Evolutionary conservation across 345 rosid genomes (phyloP).

Genomic region (Populus ilicifolia): DNA sequence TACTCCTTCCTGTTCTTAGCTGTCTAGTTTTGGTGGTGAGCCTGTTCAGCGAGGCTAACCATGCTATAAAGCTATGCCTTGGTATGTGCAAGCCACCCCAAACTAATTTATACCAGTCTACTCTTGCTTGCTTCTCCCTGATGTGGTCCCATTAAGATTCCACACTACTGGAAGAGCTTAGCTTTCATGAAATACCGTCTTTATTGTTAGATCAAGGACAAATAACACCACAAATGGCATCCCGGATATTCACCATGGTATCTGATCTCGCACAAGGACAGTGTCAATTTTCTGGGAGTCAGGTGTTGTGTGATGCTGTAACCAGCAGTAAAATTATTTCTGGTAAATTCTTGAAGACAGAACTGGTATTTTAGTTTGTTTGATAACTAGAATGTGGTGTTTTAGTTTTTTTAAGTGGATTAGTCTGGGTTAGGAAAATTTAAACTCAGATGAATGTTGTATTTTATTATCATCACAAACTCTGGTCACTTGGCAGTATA

Average conservation of each 20-base stretch:
- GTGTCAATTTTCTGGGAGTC: neutral
- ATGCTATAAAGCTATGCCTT: neutral
- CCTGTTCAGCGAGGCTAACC: neutral
- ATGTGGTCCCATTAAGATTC: neutral
- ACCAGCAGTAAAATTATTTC: neutral
- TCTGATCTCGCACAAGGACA: neutral
- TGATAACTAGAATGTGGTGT: neutral
- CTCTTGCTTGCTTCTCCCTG: neutral
- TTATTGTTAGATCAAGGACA: neutral
- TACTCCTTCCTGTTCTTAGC: neutral
- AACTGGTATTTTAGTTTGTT: neutral
- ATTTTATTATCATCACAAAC: neutral
- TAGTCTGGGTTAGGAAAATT: neutral
- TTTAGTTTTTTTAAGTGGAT: neutral
- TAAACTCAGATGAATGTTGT: neutral
- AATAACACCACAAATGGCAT: neutral
- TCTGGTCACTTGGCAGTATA: neutral
- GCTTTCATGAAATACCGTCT: neutral
- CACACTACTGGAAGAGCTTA: neutral
- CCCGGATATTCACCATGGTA: neutral
- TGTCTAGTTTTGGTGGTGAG: neutral
- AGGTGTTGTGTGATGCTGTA: neutral
- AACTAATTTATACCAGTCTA: neutral
- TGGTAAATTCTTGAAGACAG: neutral
- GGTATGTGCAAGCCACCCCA: neutral